A percentile compares a stretch with the other conserved stretches of the same genome.
Evolutionary conservation across 768 basidiomycete genomes (phyloP).

Genomic region (Termitomyces sp.): DNA sequence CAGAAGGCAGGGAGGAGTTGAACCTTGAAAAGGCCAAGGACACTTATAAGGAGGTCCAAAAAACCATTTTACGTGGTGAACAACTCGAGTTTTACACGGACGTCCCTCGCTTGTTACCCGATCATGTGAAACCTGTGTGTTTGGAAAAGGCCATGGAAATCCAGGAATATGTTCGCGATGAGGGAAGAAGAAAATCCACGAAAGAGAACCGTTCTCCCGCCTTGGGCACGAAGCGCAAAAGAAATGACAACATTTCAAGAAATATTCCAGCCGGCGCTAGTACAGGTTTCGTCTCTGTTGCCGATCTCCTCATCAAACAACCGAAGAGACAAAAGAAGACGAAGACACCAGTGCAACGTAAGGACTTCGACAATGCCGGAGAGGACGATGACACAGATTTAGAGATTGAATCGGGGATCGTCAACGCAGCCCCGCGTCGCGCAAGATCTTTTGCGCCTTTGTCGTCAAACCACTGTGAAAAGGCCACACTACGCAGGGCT

Average conservation of each 20-base stretch:
- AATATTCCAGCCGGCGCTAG: slow-evolving; percentile 75
- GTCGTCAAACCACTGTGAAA: slow-evolving; percentile 21
- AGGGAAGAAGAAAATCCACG: slow-evolving; percentile 30
- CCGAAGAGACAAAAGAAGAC: slow-evolving; percentile 38
- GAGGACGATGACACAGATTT: slow-evolving; percentile 65
- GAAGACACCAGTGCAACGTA: slow-evolving; percentile 14
- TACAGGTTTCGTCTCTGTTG: slow-evolving; percentile 67
- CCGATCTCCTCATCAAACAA: slow-evolving; percentile 54
- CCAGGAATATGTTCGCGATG: slow-evolving; percentile 59
- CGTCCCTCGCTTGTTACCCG: slow-evolving; percentile 80
- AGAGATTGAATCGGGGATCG: slow-evolving; percentile 54
- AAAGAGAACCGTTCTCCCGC: slow-evolving; percentile 23
- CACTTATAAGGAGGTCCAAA: slow-evolving; percentile 85
- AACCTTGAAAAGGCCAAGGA: slow-evolving; percentile 88
- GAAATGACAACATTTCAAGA: slow-evolving; percentile 58
- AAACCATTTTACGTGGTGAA: slow-evolving; percentile 78
- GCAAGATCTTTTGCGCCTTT: slow-evolving; percentile 39
- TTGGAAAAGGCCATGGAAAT: slow-evolving; percentile 83
- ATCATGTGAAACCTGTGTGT: slow-evolving; percentile 67
- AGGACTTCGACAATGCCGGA: slow-evolving; percentile 47
- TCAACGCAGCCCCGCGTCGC: slow-evolving; percentile 41
- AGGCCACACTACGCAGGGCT: slow-evolving; percentile 38
- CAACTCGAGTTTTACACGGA: slow-evolving; percentile 92
- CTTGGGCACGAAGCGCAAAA: slow-evolving; percentile 56
- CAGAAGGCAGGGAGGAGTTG: slow-evolving; percentile 84